A percentile compares a stretch with the other conserved stretches of the same genome.
These are phyloP conservation scores for Podaxis pistillaris DNA, from an alignment of 768 basidiomycete species.

Conservation along the genomic window DNA sequence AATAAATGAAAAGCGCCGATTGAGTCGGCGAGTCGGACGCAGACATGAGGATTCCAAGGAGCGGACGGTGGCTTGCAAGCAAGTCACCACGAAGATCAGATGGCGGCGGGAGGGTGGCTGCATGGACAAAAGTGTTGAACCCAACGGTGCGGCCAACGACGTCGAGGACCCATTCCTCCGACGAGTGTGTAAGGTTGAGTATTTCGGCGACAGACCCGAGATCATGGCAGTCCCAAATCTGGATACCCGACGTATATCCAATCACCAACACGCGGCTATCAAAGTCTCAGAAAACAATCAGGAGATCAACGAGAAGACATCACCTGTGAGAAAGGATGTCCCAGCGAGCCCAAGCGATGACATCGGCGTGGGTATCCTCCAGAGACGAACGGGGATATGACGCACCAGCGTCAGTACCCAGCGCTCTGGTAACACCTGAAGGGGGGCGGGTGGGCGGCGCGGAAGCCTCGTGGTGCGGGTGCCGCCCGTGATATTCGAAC, in stretches of 20 bases:
- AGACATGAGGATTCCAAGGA: conserved; percentile 18
- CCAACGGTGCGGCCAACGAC: not conserved
- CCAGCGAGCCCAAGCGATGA: conserved; percentile 9
- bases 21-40: conserved; percentile 17
- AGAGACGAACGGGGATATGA: conserved; percentile 3
- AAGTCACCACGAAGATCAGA: not conserved
- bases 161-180: conserved; percentile 15
- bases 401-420: not conserved
- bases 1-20: conserved; percentile 28
- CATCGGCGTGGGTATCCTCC: conserved; percentile 1
- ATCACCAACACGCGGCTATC: conserved; percentile 21
- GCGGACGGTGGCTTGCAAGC: conserved; percentile 1
- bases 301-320: not conserved
- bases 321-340: conserved; percentile 7
- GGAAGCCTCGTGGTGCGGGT: not conserved
- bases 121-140: conserved; percentile 27
- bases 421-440: not conserved
- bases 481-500: not conserved
- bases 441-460: not conserved
- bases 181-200: conserved; percentile 40
- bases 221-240: conserved; percentile 63
- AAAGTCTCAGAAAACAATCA: not conserved
- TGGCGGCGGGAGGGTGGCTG: conserved; percentile 38
- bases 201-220: conserved; percentile 45
- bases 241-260: conserved; percentile 47